Percentiles rank a stretch among this genome's conserved stretches.
Evolutionary conservation across 2,329 filamentous ascomycete species (phyloP).

Genomic region (Colletotrichum phormii): DNA sequence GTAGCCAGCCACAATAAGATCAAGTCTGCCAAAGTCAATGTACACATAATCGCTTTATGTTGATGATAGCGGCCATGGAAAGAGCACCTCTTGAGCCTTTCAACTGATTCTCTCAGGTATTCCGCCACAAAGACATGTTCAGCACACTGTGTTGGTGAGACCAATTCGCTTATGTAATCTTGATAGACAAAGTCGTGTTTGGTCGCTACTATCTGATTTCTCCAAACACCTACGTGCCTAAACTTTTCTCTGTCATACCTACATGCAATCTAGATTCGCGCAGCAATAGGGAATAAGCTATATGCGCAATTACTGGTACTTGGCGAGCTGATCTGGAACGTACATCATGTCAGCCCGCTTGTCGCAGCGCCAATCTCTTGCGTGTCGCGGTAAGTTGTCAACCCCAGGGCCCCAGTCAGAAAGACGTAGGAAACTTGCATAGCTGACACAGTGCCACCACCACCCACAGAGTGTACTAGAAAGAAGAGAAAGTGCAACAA

Average conservation of each 20-base stretch:
- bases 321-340: neutral
- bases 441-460: neutral
- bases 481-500: neutral
- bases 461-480: neutral
- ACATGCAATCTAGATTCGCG: neutral
- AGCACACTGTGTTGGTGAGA: neutral
- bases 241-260: neutral
- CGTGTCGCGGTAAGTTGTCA: neutral
- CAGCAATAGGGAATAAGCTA: neutral
- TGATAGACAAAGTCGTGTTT: neutral
- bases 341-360: neutral
- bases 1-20: too few relatives aligned
- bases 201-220: neutral
- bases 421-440: neutral
- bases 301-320: neutral
- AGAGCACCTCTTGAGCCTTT: too few relatives aligned
- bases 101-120: too few relatives aligned
- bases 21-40: too few relatives aligned
- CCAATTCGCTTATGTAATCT: neutral
- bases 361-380: neutral
- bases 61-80: too few relatives aligned
- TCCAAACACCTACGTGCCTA: neutral
- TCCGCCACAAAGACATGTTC: too few relatives aligned
- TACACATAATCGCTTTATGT: too few relatives aligned
- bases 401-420: neutral